Evolutionary conservation across 1,284 basidiomycete species (phyloP).

Genomic region (Lignosus rhinocerotis): DNA sequence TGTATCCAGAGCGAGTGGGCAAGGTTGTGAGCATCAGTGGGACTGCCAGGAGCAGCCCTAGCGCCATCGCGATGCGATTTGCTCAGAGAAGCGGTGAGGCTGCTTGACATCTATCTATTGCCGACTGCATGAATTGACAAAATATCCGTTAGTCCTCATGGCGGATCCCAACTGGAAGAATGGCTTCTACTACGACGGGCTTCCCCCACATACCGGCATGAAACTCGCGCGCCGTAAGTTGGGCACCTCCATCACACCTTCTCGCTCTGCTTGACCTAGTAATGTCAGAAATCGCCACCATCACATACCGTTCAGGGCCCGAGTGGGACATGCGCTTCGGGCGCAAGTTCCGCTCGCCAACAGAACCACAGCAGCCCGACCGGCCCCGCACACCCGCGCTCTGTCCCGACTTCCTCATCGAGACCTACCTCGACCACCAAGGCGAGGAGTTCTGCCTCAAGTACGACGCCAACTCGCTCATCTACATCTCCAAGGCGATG

Average conservation of each 20-base stretch:
- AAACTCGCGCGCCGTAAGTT: slow-evolving; percentile 92
- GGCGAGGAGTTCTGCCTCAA: slow-evolving; percentile 97
- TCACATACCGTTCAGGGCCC: slow-evolving; percentile 97
- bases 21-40: slow-evolving; percentile 94
- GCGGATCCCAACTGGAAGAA: slow-evolving; percentile 99
- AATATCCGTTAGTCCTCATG: slow-evolving; percentile 78
- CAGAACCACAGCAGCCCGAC: slow-evolving; percentile 34
- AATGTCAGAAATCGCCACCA: slow-evolving; percentile 92
- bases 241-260: background rate
- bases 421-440: slow-evolving; percentile 99
- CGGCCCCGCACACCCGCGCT: slow-evolving; percentile 66
- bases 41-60: slow-evolving; percentile 88
- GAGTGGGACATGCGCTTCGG: slow-evolving; percentile 99
- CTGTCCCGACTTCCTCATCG: slow-evolving; percentile 97
- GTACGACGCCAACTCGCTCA: slow-evolving; percentile 98
- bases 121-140: slow-evolving; percentile 10
- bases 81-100: slow-evolving; percentile 89
- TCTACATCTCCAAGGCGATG: slow-evolving; percentile 99
- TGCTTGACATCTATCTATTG: background rate
- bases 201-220: slow-evolving; percentile 97
- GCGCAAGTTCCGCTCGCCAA: slow-evolving; percentile 59
- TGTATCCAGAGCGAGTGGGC: slow-evolving; percentile 87
- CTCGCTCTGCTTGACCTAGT: background rate
- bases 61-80: slow-evolving; percentile 93
- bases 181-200: slow-evolving; percentile 94